Conservation (phyloP, 2,329 filamentous ascomycete genomes). For the Chaetomium strumarium region DNA sequence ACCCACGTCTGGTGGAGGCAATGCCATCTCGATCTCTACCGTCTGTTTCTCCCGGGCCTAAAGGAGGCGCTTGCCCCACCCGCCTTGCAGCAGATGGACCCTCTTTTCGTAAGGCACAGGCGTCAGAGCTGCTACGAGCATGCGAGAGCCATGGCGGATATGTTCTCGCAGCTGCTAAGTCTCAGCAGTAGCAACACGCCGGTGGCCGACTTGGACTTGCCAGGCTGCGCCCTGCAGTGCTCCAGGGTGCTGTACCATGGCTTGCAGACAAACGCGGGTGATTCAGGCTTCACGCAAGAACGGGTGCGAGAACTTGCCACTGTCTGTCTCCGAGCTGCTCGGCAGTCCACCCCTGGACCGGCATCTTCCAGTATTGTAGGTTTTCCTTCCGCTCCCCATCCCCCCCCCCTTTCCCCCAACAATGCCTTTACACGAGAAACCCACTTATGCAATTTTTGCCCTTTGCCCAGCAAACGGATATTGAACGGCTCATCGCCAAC, state of each 20-base stretch:
- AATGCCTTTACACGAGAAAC: not conserved
- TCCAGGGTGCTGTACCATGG: conserved; percentile 47
- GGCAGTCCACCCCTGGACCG: conserved; percentile 45
- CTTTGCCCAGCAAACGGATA: conserved; percentile 33
- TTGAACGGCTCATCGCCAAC: conserved; percentile 44
- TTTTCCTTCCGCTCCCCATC: conserved; percentile 11
- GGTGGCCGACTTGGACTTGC: conserved; percentile 49
- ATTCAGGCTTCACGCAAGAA: conserved; percentile 41
- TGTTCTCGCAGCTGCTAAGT: conserved; percentile 47
- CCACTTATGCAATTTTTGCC: not conserved
- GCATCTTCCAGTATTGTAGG: conserved; percentile 45
- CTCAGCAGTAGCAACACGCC: conserved; percentile 43
- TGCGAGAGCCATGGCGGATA: conserved; percentile 49
- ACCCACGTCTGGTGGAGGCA: conserved; percentile 56
- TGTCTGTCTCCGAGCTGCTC: conserved; percentile 47
- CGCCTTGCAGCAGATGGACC: conserved; percentile 41
- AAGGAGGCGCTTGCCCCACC: conserved; percentile 44
- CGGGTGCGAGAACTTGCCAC: conserved; percentile 44
- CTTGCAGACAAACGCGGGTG: conserved; percentile 39
- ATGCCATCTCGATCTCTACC: conserved; percentile 52
- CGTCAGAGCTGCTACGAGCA: conserved; percentile 49
- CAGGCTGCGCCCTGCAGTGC: conserved; percentile 51
- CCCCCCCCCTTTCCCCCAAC: not conserved
- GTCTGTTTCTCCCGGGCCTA: conserved; percentile 46
- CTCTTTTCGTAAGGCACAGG: conserved; percentile 43